These are phyloP conservation scores for Leptographium galeiforme DNA, from an alignment of 2,329 filamentous ascomycete species.

Conservation along the genomic window DNA sequence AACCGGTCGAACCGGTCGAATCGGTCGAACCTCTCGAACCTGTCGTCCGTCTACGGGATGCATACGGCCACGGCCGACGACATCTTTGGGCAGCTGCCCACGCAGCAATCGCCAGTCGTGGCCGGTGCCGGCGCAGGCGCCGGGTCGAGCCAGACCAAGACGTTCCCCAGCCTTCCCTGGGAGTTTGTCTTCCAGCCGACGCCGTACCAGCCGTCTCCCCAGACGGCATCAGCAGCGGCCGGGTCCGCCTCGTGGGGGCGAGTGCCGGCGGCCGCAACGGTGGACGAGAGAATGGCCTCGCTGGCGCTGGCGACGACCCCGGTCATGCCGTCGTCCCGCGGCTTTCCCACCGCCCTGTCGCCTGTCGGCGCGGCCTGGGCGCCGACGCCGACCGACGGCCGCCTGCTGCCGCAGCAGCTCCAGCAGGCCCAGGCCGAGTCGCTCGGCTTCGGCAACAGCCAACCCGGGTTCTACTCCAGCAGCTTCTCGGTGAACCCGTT, in stretches of 20 bases:
- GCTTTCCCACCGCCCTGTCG: slow-evolving; percentile 10
- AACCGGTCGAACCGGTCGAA: no score
- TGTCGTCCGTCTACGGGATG: slow-evolving; percentile 38
- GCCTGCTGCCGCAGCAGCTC: slow-evolving; percentile 6
- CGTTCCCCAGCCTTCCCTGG: slow-evolving; percentile 36
- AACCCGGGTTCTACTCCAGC: slow-evolving; percentile 13
- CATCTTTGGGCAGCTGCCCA: slow-evolving; percentile 28
- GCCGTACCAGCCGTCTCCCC: not conserved
- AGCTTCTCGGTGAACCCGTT: slow-evolving; percentile 14
- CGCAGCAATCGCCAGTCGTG: slow-evolving; percentile 19
- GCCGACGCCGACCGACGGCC: not conserved
- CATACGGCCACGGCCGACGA: slow-evolving; percentile 37
- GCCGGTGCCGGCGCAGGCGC: slow-evolving; percentile 12
- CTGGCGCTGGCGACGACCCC: not conserved
- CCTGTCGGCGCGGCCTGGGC: slow-evolving; percentile 5
- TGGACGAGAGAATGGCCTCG: not conserved
- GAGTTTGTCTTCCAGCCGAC: slow-evolving; percentile 8
- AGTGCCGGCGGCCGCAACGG: not conserved
- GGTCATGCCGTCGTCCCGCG: slow-evolving; percentile 3
- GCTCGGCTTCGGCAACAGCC: not conserved
- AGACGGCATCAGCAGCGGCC: not conserved
- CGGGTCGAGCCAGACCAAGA: slow-evolving; percentile 11
- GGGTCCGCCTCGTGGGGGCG: not conserved
- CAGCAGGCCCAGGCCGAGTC: slow-evolving; percentile 7
- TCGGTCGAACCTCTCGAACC: no score